These are phyloP conservation scores for Drosera capensis DNA, from an alignment of 148 eudicot species.

Conservation along the genomic window DNA sequence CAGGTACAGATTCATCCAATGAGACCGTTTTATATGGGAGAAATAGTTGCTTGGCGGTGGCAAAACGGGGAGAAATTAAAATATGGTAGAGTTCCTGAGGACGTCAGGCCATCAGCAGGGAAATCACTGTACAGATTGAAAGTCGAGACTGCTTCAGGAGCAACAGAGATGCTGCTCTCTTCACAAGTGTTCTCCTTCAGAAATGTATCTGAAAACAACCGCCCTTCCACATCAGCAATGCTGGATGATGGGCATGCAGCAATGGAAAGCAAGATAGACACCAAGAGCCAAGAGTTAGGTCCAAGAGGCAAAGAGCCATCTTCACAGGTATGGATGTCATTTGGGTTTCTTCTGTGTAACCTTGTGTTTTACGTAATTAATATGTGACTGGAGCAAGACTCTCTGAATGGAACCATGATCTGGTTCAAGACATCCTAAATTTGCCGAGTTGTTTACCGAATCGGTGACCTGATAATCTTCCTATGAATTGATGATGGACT, in stretches of 20 bases:
- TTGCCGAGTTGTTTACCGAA: too few species aligned
- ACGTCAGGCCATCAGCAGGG: slow-evolving; percentile 85
- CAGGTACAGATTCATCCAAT: slow-evolving; percentile 91
- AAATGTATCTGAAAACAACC: slow-evolving; percentile 41
- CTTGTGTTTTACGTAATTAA: background rate
- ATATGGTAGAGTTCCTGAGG: slow-evolving; percentile 83
- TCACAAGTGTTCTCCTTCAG: slow-evolving; percentile 86
- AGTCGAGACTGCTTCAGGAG: slow-evolving; percentile 59
- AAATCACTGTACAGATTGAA: slow-evolving; percentile 84
- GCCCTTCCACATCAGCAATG: slow-evolving; percentile 29
- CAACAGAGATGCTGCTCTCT: slow-evolving; percentile 56
- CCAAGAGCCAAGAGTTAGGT: slow-evolving; percentile 29
- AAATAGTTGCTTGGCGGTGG: slow-evolving; percentile 92
- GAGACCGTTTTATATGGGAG: slow-evolving; percentile 90
- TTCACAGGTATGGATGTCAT: slow-evolving; percentile 32
- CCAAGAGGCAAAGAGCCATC: slow-evolving; percentile 24
- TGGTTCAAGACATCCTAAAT: too few species aligned
- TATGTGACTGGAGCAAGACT: background rate
- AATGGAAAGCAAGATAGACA: slow-evolving; percentile 9
- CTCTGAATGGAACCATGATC: too few species aligned
- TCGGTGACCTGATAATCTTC: too few species aligned
- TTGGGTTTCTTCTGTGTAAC: background rate
- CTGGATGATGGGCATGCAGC: slow-evolving; percentile 13
- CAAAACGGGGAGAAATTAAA: slow-evolving; percentile 85
- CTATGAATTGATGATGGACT: too few species aligned